Percentiles rank a stretch among this genome's conserved stretches.
Conservation (phyloP, 1,284 basidiomycete species). For the Microbotryum saponariae region DNA sequence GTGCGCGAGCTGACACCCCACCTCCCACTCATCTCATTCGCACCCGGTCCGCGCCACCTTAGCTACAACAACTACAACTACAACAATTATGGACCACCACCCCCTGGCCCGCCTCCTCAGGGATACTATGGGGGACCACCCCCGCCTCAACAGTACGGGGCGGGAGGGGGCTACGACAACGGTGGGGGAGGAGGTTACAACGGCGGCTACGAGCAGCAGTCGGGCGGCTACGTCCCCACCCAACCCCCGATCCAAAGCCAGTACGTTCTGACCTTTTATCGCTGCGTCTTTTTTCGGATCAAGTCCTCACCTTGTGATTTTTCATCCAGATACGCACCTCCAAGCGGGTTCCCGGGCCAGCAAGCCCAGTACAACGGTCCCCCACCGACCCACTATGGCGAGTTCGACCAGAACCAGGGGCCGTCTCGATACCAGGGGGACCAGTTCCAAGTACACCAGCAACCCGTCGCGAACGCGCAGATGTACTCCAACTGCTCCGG, state of each 20-base stretch:
- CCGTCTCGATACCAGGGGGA: constrained; percentile 33
- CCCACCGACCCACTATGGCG: constrained; percentile 30
- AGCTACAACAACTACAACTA: constrained; percentile 1
- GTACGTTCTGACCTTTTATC: constrained; percentile 2
- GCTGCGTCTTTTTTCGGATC: not conserved
- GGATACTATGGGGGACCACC: constrained; percentile 3
- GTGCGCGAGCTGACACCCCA: not conserved
- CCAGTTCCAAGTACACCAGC: constrained; percentile 26
- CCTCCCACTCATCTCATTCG: not conserved
- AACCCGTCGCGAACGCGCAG: constrained; percentile 11
- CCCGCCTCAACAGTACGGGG: constrained; percentile 7
- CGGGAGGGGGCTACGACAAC: not conserved
- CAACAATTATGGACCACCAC: constrained; percentile 1
- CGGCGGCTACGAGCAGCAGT: constrained; percentile 3
- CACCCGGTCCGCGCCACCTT: too few relatives aligned
- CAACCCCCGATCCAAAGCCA: constrained; percentile 11
- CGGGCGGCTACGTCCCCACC: constrained; percentile 13
- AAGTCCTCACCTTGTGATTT: not conserved
- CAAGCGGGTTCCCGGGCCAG: constrained; percentile 11
- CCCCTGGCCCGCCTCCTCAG: constrained; percentile 4
- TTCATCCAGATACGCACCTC: constrained; percentile 16
- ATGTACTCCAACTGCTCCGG: constrained; percentile 37
- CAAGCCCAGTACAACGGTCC: constrained; percentile 18
- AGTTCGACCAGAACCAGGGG: constrained; percentile 13
- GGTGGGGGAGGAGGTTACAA: constrained; percentile 11